These are phyloP conservation scores for Lathyrus aphaca DNA, from an alignment of 306 rosid genomes.

Conservation along the genomic window DNA sequence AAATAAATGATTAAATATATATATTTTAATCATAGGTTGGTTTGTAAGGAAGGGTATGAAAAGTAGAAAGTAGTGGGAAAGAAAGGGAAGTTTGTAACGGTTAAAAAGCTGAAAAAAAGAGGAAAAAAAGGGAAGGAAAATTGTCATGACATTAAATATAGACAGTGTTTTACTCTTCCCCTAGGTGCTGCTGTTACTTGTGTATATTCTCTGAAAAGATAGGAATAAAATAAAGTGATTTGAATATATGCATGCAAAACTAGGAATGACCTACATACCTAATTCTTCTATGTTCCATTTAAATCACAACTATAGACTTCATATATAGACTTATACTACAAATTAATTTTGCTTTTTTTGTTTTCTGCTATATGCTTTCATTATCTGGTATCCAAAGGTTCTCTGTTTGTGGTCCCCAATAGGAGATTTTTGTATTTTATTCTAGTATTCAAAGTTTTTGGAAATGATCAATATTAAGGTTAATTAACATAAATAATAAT, in stretches of 20 bases:
- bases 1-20: no score
- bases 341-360: constrained; percentile 10
- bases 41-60: background rate
- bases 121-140: background rate
- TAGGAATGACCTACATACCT: constrained; percentile 23
- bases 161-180: constrained; percentile 46
- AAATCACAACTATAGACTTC: constrained; percentile 22
- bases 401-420: constrained; percentile 22
- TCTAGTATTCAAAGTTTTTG: constrained; percentile 30
- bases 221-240: constrained; percentile 34
- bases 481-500: no score
- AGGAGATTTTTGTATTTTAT: constrained; percentile 37
- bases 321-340: constrained; percentile 18
- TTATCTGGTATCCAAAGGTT: constrained; percentile 32
- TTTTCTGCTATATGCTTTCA: constrained; percentile 20
- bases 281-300: constrained; percentile 10
- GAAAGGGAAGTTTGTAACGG: constrained; percentile 49
- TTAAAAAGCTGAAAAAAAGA: constrained; percentile 39
- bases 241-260: constrained; percentile 38
- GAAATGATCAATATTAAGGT: background rate
- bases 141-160: constrained; percentile 47
- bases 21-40: no score
- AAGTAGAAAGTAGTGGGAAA: constrained; percentile 34
- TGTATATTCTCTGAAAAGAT: constrained; percentile 50
- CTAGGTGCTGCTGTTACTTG: constrained; percentile 40